Evolutionary conservation across 1,139 yeast genomes (phyloP).

Genomic region (Geotrichum aggregatum): DNA sequence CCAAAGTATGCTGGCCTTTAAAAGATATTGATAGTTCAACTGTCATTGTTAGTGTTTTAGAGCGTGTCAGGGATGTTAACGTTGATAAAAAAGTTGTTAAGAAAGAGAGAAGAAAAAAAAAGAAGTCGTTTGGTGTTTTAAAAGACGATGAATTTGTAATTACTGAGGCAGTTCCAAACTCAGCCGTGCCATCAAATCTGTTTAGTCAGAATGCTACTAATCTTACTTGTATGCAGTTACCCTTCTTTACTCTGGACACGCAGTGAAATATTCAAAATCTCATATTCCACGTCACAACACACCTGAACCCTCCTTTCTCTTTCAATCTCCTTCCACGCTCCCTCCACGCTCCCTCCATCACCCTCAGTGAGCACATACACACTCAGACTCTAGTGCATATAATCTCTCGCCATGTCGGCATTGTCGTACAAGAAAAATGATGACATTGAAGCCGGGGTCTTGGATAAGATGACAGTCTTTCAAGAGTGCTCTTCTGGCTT

Average conservation of each 20-base stretch:
- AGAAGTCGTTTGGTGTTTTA: neutral
- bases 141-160: neutral
- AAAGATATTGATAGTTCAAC: constrained; percentile 17
- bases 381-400: neutral
- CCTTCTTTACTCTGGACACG: constrained; percentile 1
- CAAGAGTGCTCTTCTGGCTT: constrained; percentile 93
- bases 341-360: neutral
- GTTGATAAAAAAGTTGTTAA: neutral
- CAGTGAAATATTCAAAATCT: constrained; percentile 1
- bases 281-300: constrained; percentile 4
- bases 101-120: neutral
- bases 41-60: constrained; percentile 1
- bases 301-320: neutral
- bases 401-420: constrained; percentile 55
- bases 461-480: constrained; percentile 95
- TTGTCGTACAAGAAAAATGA: constrained; percentile 80
- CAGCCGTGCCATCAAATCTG: neutral
- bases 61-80: too few species aligned
- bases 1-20: constrained; percentile 12
- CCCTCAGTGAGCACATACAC: neutral
- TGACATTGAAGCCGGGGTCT: constrained; percentile 63
- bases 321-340: neutral
- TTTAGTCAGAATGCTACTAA: too few species aligned
- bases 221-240: neutral
- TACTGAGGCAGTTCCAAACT: neutral